Percentiles rank a stretch among this genome's conserved stretches.
Evolutionary conservation across 1,139 yeast genomes (phyloP).

Genomic region (Kodamaea suecica): DNA sequence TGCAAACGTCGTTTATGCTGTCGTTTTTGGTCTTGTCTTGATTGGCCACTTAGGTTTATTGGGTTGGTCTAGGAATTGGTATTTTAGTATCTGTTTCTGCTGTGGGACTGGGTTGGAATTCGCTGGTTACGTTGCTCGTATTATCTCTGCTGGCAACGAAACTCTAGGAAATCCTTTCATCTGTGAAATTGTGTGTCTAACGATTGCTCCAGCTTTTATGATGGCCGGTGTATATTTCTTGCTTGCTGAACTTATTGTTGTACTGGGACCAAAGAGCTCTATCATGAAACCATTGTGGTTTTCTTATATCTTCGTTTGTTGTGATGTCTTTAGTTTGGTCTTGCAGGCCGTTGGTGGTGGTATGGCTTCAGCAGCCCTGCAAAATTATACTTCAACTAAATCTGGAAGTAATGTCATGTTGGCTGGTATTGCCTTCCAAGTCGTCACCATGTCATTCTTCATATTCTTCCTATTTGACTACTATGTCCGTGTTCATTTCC

Average conservation of each 20-base stretch:
- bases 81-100: constrained; percentile 21
- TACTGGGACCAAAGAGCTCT: constrained; percentile 22
- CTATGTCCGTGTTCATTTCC: constrained; percentile 24
- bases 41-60: constrained; percentile 8
- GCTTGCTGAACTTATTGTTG: constrained; percentile 34
- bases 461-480: constrained; percentile 27
- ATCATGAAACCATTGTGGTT: constrained; percentile 32
- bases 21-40: constrained; percentile 23
- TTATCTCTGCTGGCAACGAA: constrained; percentile 16
- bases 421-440: constrained; percentile 40
- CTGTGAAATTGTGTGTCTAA: constrained; percentile 34
- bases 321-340: constrained; percentile 32
- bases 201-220: constrained; percentile 53
- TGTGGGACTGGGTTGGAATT: constrained; percentile 19
- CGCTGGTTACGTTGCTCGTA: constrained; percentile 26
- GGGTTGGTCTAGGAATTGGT: constrained; percentile 10
- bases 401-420: constrained; percentile 37
- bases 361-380: constrained; percentile 27
- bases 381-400: constrained; percentile 15
- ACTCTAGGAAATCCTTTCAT: constrained; percentile 23
- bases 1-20: constrained; percentile 18
- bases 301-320: constrained; percentile 33
- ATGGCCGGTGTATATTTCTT: constrained; percentile 85
- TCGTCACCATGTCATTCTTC: constrained; percentile 35
- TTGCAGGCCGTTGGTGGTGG: constrained; percentile 41